phyloP scores from a whole-genome alignment of 306 rosid species.

The Argentina anserina region DNA sequence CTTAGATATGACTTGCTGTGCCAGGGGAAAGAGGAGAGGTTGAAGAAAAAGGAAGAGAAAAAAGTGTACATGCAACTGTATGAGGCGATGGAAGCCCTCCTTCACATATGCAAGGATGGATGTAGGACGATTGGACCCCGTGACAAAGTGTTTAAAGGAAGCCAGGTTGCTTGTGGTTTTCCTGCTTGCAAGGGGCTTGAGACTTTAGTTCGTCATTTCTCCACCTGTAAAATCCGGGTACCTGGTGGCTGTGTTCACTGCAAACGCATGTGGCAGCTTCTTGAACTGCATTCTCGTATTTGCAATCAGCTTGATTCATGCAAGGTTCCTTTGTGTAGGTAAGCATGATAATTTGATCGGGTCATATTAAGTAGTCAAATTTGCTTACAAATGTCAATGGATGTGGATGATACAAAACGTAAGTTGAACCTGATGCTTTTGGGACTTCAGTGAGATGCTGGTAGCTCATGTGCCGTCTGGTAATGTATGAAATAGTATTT shows the following conservation, averaged over 20 bases:
- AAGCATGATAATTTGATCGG: not conserved
- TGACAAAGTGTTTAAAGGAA: conserved; percentile 38
- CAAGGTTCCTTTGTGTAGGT: conserved; percentile 60
- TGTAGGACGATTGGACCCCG: conserved; percentile 53
- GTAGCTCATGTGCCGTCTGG: not conserved
- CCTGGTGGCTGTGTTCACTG: conserved; percentile 54
- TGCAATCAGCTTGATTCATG: conserved; percentile 44
- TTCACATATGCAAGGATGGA: conserved; percentile 56
- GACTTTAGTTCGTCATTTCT: conserved; percentile 47
- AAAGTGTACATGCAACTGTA: conserved; percentile 43
- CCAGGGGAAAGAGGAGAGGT: conserved; percentile 41
- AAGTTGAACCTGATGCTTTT: not conserved
- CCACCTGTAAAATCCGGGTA: conserved; percentile 41
- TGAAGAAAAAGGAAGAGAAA: conserved; percentile 42
- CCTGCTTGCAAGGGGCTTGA: conserved; percentile 58
- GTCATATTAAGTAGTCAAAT: not conserved
- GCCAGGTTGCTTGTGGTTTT: conserved; percentile 35
- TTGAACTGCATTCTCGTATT: conserved; percentile 51
- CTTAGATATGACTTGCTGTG: conserved; percentile 1
- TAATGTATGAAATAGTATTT: too few species aligned
- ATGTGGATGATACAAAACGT: not conserved
- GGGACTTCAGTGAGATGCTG: not conserved
- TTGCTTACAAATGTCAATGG: not conserved
- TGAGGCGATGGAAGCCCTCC: conserved; percentile 55
- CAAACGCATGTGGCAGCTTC: conserved; percentile 65